These are phyloP conservation scores for Chaetomiaceae sp. DNA, from an alignment of 2,329 filamentous ascomycete species.

Conservation along the genomic window DNA sequence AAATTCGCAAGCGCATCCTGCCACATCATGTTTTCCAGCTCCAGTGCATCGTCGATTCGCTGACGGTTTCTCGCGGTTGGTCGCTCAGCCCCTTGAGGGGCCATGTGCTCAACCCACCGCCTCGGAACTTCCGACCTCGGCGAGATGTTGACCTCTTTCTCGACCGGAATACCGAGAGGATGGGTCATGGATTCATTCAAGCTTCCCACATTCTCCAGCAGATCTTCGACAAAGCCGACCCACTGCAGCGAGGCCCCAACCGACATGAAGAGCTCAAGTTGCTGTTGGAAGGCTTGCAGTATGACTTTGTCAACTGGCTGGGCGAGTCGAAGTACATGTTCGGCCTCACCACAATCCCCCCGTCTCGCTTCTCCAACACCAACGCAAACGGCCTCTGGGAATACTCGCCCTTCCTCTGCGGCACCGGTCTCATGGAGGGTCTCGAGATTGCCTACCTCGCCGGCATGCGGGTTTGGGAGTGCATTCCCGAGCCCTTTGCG, in stretches of 20 bases:
- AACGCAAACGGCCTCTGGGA: constrained; percentile 44
- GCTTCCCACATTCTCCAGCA: constrained; percentile 30
- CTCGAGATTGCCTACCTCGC: constrained; percentile 38
- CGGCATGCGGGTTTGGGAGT: constrained; percentile 35
- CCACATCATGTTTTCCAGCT: constrained; percentile 48
- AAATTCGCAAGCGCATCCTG: constrained; percentile 38
- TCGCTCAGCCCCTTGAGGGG: constrained; percentile 30
- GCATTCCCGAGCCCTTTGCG: constrained; percentile 36
- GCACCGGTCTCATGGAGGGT: constrained; percentile 41
- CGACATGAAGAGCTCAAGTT: not conserved
- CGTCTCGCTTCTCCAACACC: constrained; percentile 39
- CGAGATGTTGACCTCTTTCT: constrained; percentile 43
- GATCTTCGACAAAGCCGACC: not conserved
- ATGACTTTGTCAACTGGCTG: constrained; percentile 36
- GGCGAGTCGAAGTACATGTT: constrained; percentile 35
- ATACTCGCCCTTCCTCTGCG: constrained; percentile 48
- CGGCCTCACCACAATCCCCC: constrained; percentile 35
- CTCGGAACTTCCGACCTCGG: constrained; percentile 34
- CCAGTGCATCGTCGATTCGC: constrained; percentile 47
- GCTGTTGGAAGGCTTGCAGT: constrained; percentile 24
- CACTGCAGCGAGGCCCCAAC: not conserved
- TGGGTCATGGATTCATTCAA: constrained; percentile 31
- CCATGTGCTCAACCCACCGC: constrained; percentile 35
- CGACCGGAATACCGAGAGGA: constrained; percentile 31
- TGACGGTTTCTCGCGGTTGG: constrained; percentile 44